Base-by-base conservation (phyloP, 306 rosid species). In the Lithocarpus polystachyus region DNA sequence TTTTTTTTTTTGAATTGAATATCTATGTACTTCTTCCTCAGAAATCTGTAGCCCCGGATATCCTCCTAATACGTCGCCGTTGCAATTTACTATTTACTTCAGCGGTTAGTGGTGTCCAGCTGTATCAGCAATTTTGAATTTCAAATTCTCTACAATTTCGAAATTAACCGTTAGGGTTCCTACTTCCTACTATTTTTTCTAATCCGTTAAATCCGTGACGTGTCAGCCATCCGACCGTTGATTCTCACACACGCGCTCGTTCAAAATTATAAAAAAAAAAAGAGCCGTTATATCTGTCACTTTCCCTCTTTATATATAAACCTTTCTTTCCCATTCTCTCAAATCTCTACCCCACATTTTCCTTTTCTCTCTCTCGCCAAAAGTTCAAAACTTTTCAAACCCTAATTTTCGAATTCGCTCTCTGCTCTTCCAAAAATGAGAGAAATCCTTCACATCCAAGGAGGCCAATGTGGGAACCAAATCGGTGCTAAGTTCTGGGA, bases 401-500 rank as follows among this genome's bases (percentile, higher is more conserved):
- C 24, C 40, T 15, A 24, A 48, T 10, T 10, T 48, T 48, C 53
- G 17, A 48, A 48, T 11, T 48, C 17, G 4, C 53, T 11, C 53
- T 48, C 53, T 40, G 12, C 33, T 28, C 40, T 26, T 2, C 29
- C 11, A 0, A 26, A 81, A 53, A 85, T 85, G 88, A 71, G 85
- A 17, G 88, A 85, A 37, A 85, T 85, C 18, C 88, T 85, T 71
- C 88, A 84, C 80, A 82, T 85, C 33, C 88, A 85, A 45, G 86
- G 86, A 70, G 88, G 88, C 68, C 88, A 81, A 19, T 85, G 88
- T 72, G 88, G 88, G 31, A 85, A 85, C 83, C 88, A 85, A 69
- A 85, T 81, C 70, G 85, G 88, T 26, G 88, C 88, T 43, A 85
- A 85, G 85, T 85, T 85, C 85, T 85, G 88, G 85, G 85, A 85